Base-by-base conservation (phyloP, 306 rosid genomes). In the Leucaena leucocephala region DNA sequence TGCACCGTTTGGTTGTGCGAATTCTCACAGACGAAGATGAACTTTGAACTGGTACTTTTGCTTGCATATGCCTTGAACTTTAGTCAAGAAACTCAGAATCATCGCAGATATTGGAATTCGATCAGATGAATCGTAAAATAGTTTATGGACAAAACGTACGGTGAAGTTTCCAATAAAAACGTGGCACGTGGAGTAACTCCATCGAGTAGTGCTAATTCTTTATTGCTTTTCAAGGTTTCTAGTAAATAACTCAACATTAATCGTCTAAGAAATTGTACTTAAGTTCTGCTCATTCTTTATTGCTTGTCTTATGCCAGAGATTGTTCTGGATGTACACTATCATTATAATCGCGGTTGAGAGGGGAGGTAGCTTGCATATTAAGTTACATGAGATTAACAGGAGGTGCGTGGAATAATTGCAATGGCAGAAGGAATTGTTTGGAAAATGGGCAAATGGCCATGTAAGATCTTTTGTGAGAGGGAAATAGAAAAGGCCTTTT, bases 21-120 rank as follows among this genome's bases (percentile, higher is more conserved):
- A 49, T 49, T 52, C 43, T 33, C 35, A 4, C 40, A 9, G 69
- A 71, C 65, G 50, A 2, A 59, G 16, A 57, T 76, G 71, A 76
- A 43, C 65, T 72, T 42, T 50, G 55, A 63, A 35, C 21, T 35
- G 44, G 16, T 58, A 9, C 16, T 57, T 2, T 57, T 57, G 68
- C 44, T 35, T 35, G 44, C 22, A 2, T 63, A 35, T 63, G 43
- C 21, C 6, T 34, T 5, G 21, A 35, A 49, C 5, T 70, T 75
- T 75, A 33, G 52, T 70, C 61, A 40, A 74, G 4, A 40, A 80
- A 73, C 70, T 76, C 46, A 38, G 64, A 76, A 76, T 67, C 27
- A 7, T 69, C 46, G 49, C 42, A 19, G 15, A 45, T 17, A 12
- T 36, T 22, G 58, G 44, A 71, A 46, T 35, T 58, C 22, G 50